Conservation (phyloP, 169 alveolate genomes). For the Eimeria maxima region DNA sequence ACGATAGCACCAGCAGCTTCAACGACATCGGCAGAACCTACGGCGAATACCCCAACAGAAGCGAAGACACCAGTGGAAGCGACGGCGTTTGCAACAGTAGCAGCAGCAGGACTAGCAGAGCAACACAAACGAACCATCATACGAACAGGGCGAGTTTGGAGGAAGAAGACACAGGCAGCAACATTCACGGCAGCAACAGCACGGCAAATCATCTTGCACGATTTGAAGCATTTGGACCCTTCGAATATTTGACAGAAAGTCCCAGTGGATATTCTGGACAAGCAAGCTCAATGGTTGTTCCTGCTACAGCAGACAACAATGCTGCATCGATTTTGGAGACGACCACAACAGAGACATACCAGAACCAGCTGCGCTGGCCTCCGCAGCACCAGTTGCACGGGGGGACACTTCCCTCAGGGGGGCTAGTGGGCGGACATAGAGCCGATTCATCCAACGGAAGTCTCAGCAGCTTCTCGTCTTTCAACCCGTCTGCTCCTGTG, state of each 20-base stretch:
- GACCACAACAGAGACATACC: background rate
- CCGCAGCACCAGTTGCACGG: slow-evolving; percentile 24
- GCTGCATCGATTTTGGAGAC: background rate
- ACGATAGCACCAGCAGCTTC: background rate
- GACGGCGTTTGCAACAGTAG: background rate
- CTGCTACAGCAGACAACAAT: background rate
- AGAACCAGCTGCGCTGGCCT: background rate
- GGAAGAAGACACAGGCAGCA: background rate
- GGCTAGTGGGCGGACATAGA: background rate
- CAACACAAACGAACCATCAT: background rate
- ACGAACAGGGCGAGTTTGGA: background rate
- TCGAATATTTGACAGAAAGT: background rate
- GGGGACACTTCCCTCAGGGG: background rate
- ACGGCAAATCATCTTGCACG: background rate
- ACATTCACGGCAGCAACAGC: background rate
- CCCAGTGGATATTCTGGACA: background rate
- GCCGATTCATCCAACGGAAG: background rate
- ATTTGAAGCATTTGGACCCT: background rate
- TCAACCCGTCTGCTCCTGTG: slow-evolving; percentile 47
- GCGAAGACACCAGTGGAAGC: slow-evolving; percentile 9
- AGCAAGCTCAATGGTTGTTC: background rate
- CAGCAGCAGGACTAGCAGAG: background rate
- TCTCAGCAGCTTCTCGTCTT: background rate
- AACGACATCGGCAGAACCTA: background rate
- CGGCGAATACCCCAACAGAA: background rate